Percentiles rank a stretch among this genome's conserved stretches.
phyloP scores from a whole-genome alignment of 305 asterid genomes.

The Fraxinus platypoda region DNA sequence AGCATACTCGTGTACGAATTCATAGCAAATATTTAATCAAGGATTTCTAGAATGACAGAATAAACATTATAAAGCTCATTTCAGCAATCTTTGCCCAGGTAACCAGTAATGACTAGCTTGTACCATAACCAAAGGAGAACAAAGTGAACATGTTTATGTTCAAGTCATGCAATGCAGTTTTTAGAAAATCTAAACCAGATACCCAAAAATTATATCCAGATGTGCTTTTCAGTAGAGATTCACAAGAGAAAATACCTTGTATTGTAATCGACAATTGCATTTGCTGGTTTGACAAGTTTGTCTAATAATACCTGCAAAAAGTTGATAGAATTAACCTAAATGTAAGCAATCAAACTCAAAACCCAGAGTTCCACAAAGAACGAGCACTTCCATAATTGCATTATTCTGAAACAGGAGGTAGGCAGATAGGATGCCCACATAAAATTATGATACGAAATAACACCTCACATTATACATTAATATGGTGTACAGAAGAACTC shows the following conservation, averaged over 20 bases:
- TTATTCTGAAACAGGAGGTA: neutral
- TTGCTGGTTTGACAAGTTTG: conserved; percentile 86
- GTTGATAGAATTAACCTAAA: conserved; percentile 29
- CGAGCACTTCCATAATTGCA: neutral
- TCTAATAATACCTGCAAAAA: conserved; percentile 80
- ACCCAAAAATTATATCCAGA: neutral
- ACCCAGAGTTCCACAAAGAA: conserved; percentile 11
- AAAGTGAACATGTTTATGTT: neutral
- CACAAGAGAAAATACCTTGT: conserved; percentile 59
- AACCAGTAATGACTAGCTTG: neutral
- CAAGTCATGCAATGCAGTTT: neutral
- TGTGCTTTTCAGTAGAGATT: neutral
- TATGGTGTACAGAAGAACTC: neutral
- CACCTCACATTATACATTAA: neutral
- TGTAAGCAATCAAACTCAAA: conserved; percentile 14
- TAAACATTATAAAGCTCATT: neutral
- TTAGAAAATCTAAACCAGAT: neutral
- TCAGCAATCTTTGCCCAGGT: neutral
- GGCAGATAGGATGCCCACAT: neutral
- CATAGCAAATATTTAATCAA: neutral
- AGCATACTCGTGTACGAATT: neutral
- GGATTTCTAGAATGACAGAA: neutral
- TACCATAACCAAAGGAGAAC: too few species aligned
- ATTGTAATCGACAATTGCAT: conserved; percentile 85
- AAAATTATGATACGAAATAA: neutral